These are phyloP conservation scores for Erigeron philadelphicus DNA, from an alignment of 140 eudicot genomes.

Conservation along the genomic window DNA sequence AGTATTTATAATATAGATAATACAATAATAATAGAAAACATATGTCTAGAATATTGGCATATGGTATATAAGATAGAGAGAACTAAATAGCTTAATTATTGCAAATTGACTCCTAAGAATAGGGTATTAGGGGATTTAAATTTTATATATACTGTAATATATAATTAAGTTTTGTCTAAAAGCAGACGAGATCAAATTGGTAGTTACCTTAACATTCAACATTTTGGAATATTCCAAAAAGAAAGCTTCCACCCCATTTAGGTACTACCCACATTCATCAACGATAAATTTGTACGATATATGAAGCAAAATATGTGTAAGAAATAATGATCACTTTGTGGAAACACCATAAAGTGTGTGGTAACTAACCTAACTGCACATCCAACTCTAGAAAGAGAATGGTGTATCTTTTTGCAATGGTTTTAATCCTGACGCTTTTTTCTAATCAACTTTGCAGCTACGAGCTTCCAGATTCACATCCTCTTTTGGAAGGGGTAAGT, in stretches of 20 bases:
- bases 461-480: slow-evolving; percentile 95
- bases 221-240: neutral
- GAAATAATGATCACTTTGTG: neutral
- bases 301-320: slow-evolving; percentile 6
- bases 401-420: slow-evolving; percentile 3
- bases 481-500: slow-evolving; percentile 78
- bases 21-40: neutral
- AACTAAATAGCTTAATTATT: neutral
- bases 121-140: neutral
- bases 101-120: neutral
- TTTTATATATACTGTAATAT: neutral
- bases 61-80: neutral
- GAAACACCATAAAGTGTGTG: neutral
- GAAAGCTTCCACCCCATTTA: neutral
- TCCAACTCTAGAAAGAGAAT: neutral
- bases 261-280: neutral
- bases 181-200: neutral
- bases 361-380: slow-evolving; percentile 1
- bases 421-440: slow-evolving; percentile 10
- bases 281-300: neutral
- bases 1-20: neutral
- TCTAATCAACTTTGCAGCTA: slow-evolving; percentile 49
- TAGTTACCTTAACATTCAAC: neutral
- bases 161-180: slow-evolving; percentile 1
- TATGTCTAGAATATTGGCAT: neutral